Conservation (phyloP, 257 asterid species). For the Galeopsis tetrahit region DNA sequence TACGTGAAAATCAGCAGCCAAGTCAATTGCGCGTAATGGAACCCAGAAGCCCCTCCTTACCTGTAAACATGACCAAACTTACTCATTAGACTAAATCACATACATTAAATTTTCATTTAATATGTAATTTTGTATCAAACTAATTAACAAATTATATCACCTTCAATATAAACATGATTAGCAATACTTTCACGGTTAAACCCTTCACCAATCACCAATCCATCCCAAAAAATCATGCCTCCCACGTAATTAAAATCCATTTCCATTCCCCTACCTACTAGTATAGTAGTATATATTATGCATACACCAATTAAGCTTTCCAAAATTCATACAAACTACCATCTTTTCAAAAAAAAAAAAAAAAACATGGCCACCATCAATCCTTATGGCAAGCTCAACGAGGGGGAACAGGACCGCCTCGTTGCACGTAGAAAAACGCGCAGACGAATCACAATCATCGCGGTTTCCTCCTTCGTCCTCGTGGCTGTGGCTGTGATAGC, state of each 20-base stretch:
- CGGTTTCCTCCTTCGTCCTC: slow-evolving; percentile 54
- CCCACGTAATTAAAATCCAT: neutral
- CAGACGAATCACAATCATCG: slow-evolving; percentile 52
- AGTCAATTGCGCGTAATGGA: too few species aligned
- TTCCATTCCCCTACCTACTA: slow-evolving; percentile 8
- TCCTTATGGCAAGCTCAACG: slow-evolving; percentile 56
- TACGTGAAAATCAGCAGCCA: too few species aligned
- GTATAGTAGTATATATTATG: slow-evolving; percentile 24
- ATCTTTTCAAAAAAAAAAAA: neutral
- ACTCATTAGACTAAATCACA: too few species aligned
- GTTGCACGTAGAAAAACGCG: slow-evolving; percentile 51
- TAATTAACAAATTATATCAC: too few species aligned
- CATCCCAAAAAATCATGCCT: too few species aligned
- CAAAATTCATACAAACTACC: neutral
- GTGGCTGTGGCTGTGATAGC: slow-evolving; percentile 48
- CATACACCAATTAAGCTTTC: neutral
- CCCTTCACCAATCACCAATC: too few species aligned
- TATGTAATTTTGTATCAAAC: too few species aligned
- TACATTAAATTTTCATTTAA: too few species aligned
- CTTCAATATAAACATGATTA: too few species aligned
- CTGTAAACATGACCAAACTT: too few species aligned
- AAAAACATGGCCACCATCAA: slow-evolving; percentile 43
- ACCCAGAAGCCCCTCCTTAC: too few species aligned
- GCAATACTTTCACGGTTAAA: too few species aligned
- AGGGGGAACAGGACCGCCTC: slow-evolving; percentile 57